These are phyloP conservation scores for Protoeuglena noctilucae DNA, from an alignment of 139 green algal genomes.

Conservation along the genomic window DNA sequence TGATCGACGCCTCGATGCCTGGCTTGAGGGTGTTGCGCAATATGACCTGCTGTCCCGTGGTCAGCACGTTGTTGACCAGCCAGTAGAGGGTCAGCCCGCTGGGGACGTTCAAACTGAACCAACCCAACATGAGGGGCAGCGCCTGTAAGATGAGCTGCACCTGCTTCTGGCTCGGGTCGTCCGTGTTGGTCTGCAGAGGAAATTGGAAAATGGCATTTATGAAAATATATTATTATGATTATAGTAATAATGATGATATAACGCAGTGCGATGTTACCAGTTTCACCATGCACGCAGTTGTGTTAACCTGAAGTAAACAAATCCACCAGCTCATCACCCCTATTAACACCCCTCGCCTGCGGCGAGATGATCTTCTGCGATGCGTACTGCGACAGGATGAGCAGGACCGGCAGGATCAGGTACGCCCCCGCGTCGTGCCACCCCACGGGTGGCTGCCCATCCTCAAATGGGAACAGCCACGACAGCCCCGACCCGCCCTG, in stretches of 20 bases:
- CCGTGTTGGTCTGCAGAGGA: constrained; percentile 4
- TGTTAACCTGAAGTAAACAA: no score
- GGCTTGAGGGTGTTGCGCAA: constrained; percentile 11
- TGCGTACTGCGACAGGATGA: constrained; percentile 54
- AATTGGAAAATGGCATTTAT: no score
- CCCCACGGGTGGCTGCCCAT: constrained; percentile 43
- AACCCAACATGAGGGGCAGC: constrained; percentile 94
- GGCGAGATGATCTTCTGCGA: constrained; percentile 57
- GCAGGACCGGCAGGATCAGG: constrained; percentile 43
- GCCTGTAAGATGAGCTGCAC: constrained; percentile 86
- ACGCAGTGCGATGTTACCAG: no score
- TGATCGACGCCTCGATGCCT: not conserved
- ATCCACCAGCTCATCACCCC: no score
- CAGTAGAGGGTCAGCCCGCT: constrained; percentile 94
- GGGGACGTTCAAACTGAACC: constrained; percentile 95
- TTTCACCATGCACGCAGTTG: no score
- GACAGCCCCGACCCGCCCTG: constrained; percentile 30
- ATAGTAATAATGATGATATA: no score
- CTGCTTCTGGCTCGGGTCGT: constrained; percentile 47
- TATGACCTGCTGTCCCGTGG: constrained; percentile 61
- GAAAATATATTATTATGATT: no score
- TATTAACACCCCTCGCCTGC: constrained; percentile 9
- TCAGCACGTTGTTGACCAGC: constrained; percentile 94
- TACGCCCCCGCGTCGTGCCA: constrained; percentile 46
- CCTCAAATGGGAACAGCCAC: constrained; percentile 55